Conservation (phyloP, 441 rosid species). For the Pelargonium fulgidum region DNA sequence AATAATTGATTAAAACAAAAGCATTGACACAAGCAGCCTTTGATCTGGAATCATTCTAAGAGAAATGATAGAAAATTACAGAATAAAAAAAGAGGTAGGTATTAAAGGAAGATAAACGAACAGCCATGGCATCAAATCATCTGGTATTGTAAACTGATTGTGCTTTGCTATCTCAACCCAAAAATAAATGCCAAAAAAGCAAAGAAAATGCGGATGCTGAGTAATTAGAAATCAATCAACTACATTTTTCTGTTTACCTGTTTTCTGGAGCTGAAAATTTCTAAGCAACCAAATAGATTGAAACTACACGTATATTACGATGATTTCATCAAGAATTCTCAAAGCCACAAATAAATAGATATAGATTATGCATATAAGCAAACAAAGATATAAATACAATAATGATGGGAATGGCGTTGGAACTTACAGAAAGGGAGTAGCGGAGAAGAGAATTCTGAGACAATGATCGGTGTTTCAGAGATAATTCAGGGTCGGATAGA, state of each 20-base stretch:
- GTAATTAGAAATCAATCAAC: neutral
- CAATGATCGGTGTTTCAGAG: neutral
- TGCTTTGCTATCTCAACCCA: neutral
- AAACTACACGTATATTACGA: neutral
- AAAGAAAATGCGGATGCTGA: neutral
- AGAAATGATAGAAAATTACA: neutral
- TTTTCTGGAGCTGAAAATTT: neutral
- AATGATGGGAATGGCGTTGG: neutral
- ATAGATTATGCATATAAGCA: neutral
- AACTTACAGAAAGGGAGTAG: neutral
- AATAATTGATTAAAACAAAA: neutral
- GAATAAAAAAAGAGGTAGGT: neutral
- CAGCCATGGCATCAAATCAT: neutral
- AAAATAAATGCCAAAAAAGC: neutral
- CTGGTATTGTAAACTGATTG: neutral
- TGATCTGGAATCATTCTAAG: neutral
- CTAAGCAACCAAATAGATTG: neutral
- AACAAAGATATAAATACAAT: neutral
- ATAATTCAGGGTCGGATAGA: neutral
- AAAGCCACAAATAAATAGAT: neutral
- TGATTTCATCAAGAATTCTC: neutral
- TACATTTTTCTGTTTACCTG: too few species aligned
- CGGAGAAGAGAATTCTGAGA: too few species aligned
- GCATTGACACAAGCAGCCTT: neutral
- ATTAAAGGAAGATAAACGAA: neutral